A percentile compares a stretch with the other conserved stretches of the same genome.
phyloP scores from a whole-genome alignment of 202 grass and related monocot species.

The Carex arenaria region DNA sequence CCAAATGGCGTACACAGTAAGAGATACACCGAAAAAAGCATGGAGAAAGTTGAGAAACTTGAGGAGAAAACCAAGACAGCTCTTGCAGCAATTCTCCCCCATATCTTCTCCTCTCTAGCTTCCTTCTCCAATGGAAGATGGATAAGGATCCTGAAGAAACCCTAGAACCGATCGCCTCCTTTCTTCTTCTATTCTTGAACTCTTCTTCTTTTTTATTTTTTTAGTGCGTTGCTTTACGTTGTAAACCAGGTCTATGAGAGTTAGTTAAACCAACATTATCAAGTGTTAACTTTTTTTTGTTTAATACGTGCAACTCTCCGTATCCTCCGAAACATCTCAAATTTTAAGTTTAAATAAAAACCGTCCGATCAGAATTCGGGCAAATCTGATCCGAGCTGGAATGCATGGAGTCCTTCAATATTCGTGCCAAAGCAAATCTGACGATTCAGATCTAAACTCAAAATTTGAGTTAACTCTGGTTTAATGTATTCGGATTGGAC shows the following conservation, averaged over 20 bases:
- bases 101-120: neutral
- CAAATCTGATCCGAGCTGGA: too few relatives aligned
- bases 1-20: slow-evolving; percentile 55
- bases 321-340: too few relatives aligned
- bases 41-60: slow-evolving; percentile 76
- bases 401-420: too few relatives aligned
- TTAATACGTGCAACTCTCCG: too few relatives aligned
- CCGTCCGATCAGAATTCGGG: too few relatives aligned
- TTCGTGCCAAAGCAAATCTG: too few relatives aligned
- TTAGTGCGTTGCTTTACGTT: neutral
- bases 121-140: slow-evolving; percentile 3
- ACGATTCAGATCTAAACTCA: too few relatives aligned
- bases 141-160: slow-evolving; percentile 17
- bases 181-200: slow-evolving; percentile 9
- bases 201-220: neutral
- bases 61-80: slow-evolving; percentile 54
- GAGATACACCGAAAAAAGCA: slow-evolving; percentile 53
- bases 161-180: slow-evolving; percentile 15
- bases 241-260: neutral
- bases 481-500: too few relatives aligned
- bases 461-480: too few relatives aligned
- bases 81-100: slow-evolving; percentile 14
- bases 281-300: too few relatives aligned
- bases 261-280: neutral
- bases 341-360: too few relatives aligned